Conservation (phyloP, 805 yeast genomes). For the Candida loeiensis region DNA sequence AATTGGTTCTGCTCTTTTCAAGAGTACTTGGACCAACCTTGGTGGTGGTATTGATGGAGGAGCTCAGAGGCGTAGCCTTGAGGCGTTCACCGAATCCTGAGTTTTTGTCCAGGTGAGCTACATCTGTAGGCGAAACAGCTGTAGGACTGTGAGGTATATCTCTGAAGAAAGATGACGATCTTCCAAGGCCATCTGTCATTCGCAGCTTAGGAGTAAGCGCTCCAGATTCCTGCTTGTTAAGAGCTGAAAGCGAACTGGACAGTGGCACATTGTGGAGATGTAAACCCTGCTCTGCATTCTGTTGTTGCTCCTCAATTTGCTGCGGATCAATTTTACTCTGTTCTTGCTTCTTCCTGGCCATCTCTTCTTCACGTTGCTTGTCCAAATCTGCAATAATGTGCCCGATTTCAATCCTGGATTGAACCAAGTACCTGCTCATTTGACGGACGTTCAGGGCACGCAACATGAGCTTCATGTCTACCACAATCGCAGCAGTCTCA, state of each 20-base stretch:
- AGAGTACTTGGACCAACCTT: conserved; percentile 1
- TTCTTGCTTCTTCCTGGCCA: neutral
- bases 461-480: conserved; percentile 62
- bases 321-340: neutral
- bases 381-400: conserved; percentile 22
- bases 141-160: conserved; percentile 5
- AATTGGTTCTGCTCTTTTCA: conserved; percentile 15
- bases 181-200: neutral
- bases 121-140: conserved; percentile 2
- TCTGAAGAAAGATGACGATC: conserved; percentile 1
- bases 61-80: conserved; percentile 10
- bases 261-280: neutral
- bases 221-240: neutral
- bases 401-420: conserved; percentile 27
- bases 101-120: conserved; percentile 1
- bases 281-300: conserved; percentile 1
- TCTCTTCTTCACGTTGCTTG: conserved; percentile 12
- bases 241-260: neutral
- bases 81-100: conserved; percentile 6
- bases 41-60: conserved; percentile 7
- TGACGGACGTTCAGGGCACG: conserved; percentile 53
- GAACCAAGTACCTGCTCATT: conserved; percentile 40
- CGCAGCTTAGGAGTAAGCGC: conserved; percentile 4
- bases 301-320: conserved; percentile 1
- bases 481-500: conserved; percentile 57